Conservation (phyloP, 768 basidiomycete genomes). For the Lyophyllum atratum region DNA sequence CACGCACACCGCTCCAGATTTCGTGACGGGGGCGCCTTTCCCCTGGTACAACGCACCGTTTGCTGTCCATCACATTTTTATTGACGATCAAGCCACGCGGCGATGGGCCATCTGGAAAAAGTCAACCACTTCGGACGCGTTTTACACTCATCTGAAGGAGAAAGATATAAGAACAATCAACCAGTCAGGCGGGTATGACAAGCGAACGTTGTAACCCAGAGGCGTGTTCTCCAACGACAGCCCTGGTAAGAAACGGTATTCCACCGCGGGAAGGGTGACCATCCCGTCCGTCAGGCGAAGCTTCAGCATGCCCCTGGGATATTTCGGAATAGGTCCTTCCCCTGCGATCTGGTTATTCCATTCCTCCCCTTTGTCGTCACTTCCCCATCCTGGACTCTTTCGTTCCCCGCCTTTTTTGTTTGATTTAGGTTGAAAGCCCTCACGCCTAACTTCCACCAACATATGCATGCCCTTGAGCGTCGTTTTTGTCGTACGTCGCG, state of each 20-base stretch:
- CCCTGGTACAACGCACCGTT: no score
- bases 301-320: slow-evolving; percentile 77
- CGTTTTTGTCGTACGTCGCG: slow-evolving; percentile 32
- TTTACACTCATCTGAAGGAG: slow-evolving; percentile 63
- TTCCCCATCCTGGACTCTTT: slow-evolving; percentile 59
- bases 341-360: slow-evolving; percentile 62
- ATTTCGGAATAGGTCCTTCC: slow-evolving; percentile 79
- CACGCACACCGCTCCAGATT: no score
- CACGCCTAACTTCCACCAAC: slow-evolving; percentile 69
- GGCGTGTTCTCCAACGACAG: slow-evolving; percentile 75
- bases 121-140: no score
- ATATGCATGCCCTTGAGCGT: slow-evolving; percentile 46
- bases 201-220: slow-evolving; percentile 78
- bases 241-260: slow-evolving; percentile 67
- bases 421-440: slow-evolving; percentile 84
- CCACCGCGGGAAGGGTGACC: slow-evolving; percentile 69
- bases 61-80: no score
- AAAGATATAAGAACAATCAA: background rate
- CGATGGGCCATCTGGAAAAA: no score
- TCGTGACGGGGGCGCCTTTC: no score
- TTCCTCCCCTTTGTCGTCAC: slow-evolving; percentile 44
- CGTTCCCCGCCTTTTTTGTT: slow-evolving; percentile 61
- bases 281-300: slow-evolving; percentile 82
- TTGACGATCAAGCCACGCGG: no score
- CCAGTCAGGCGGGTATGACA: background rate